Evolutionary conservation across 202 grass and related monocot species (phyloP), one percentile per base, ranked within the genome.

Genomic region (Musa balbisiana): DNA sequence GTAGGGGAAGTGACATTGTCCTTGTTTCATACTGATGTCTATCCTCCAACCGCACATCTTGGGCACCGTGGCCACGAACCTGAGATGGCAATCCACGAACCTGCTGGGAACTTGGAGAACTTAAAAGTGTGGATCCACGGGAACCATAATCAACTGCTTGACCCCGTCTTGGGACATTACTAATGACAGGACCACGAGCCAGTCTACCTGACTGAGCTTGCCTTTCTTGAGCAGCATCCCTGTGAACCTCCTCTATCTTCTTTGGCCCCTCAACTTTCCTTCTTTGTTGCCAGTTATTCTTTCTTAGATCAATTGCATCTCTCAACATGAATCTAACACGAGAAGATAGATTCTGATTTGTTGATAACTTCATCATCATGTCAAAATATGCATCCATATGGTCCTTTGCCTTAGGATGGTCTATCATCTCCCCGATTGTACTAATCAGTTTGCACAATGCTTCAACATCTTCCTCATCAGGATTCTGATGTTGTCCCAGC

Each of bases 371-470:
- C 0, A 43, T 62, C 89, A 95, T 92, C 27, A 87, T 83, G 69
- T 90, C 91, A 84, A 99, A 99, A 73, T 99, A 99, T 17, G 66
- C 83, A 87, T 99, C 96, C 84, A 99, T 95, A 62, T 95, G 96
- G 54, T 89, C 91, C 85, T 90, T 99, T n/a, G 91, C 96, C 83
- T 85, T 99, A 22, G 66, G 26, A 80, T 92, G 96, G 74, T 99
- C 96, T 78, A 99, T 99, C 82, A 99, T 96, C 79, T 90, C 91
- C 67, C 96, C 96, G 25, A 99, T 99, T 79, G 96, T 99, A 71
- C 96, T 95, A 91, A 96, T 92, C 73, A 99, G 86, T 80, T 99
- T 99, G 89, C 96, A 99, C 11, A 99, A 60, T 59, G 96, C 85
- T 89, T 99, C 96, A 77, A 99, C 84, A 22, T 99, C 87, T 64